Conservation (phyloP, 106 monocot species). For the Amphibolis antarctica region DNA sequence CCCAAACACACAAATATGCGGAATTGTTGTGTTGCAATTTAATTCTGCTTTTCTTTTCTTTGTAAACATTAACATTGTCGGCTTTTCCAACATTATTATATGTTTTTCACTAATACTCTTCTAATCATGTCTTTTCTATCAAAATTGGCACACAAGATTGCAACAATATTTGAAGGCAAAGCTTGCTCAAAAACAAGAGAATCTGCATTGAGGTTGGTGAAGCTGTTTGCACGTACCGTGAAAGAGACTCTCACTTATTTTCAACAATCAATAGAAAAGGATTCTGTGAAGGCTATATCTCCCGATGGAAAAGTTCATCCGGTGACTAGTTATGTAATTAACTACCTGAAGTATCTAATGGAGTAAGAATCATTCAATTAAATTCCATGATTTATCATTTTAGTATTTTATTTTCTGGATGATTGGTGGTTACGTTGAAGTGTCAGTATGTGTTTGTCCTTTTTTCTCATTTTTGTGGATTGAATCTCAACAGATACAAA, state of each 20-base stretch:
- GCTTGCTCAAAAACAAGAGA: constrained; percentile 54
- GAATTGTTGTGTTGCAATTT: too few species aligned
- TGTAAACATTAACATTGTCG: too few species aligned
- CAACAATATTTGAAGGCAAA: constrained; percentile 57
- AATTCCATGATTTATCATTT: background rate
- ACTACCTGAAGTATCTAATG: constrained; percentile 62
- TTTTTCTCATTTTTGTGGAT: background rate
- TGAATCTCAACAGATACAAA: constrained; percentile 42
- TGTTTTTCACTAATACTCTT: too few species aligned
- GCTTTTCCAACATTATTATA: too few species aligned
- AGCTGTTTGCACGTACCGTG: constrained; percentile 61
- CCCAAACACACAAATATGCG: too few species aligned
- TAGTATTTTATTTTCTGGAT: background rate
- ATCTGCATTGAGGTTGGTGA: constrained; percentile 46
- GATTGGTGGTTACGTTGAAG: background rate
- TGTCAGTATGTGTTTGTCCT: background rate
- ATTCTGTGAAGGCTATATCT: constrained; percentile 63
- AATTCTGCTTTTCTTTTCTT: too few species aligned
- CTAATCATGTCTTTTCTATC: too few species aligned
- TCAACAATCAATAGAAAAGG: constrained; percentile 89
- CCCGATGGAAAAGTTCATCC: constrained; percentile 83
- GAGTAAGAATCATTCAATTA: constrained; percentile 28
- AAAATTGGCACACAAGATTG: background rate
- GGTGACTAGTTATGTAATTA: constrained; percentile 79
- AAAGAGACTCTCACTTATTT: constrained; percentile 75